Conservation (phyloP, 164 flowering plant genomes). For the Vitis amurensis region DNA sequence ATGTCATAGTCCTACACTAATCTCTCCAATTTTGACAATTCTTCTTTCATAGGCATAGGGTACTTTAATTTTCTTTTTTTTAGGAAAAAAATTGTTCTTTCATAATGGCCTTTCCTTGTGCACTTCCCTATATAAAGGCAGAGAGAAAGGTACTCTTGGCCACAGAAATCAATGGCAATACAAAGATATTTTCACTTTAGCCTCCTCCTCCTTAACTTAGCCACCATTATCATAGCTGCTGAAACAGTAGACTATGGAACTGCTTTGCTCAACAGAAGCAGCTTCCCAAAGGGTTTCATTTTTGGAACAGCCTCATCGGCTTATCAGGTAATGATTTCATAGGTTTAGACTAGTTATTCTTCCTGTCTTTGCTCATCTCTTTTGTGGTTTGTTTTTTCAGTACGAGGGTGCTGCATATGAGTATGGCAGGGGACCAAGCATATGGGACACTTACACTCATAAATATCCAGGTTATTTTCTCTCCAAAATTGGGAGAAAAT, state of each 20-base stretch:
- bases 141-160: too few species aligned
- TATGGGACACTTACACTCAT: slow-evolving; percentile 20
- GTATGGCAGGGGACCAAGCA: slow-evolving; percentile 12
- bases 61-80: too few species aligned
- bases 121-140: too few species aligned
- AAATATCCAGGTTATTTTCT: slow-evolving; percentile 12
- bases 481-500: too few species aligned
- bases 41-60: too few species aligned
- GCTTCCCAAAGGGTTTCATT: slow-evolving; percentile 21
- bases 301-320: slow-evolving; percentile 25
- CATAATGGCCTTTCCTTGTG: too few species aligned
- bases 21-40: too few species aligned
- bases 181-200: background rate
- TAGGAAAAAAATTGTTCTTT: too few species aligned
- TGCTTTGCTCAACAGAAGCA: slow-evolving; percentile 12
- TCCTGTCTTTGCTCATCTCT: background rate
- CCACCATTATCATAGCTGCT: background rate
- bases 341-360: background rate
- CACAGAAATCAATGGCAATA: background rate
- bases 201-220: background rate
- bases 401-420: slow-evolving; percentile 14
- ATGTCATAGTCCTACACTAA: too few species aligned
- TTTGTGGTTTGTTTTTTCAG: background rate
- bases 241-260: background rate
- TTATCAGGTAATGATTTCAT: slow-evolving; percentile 17